Percentiles rank a stretch among this genome's conserved stretches.
These are phyloP conservation scores for Fusarium hainanense DNA, from an alignment of 2,329 filamentous ascomycete species.

Conservation along the genomic window DNA sequence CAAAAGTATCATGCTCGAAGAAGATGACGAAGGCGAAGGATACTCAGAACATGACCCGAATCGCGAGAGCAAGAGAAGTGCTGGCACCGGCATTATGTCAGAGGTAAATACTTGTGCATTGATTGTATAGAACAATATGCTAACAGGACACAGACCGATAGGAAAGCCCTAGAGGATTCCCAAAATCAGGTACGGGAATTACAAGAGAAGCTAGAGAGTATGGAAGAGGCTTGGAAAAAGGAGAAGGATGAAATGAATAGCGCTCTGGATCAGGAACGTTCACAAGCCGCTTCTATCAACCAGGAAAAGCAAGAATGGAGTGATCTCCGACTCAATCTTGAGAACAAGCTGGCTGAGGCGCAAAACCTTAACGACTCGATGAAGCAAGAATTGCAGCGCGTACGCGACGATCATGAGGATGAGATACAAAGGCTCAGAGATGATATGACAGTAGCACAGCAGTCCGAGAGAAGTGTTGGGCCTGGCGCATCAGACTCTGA, in stretches of 20 bases:
- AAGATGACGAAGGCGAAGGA: conserved; percentile 79
- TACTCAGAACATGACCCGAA: conserved; percentile 61
- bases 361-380: conserved; percentile 83
- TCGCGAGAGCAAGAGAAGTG: conserved; percentile 48
- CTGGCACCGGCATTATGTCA: conserved; percentile 46
- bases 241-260: conserved; percentile 73
- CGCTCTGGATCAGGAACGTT: conserved; percentile 69
- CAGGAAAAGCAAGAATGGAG: conserved; percentile 78
- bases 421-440: conserved; percentile 71
- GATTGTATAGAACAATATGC: conserved; percentile 14
- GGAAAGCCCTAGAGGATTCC: conserved; percentile 81
- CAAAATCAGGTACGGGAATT: conserved; percentile 80
- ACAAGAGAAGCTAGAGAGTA: conserved; percentile 75
- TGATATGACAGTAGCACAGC: conserved; percentile 67
- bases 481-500: conserved; percentile 60
- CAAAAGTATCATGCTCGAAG: conserved; percentile 97
- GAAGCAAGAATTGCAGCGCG: conserved; percentile 79
- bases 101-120: conserved; percentile 53
- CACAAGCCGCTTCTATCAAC: conserved; percentile 61
- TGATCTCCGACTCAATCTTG: conserved; percentile 72
- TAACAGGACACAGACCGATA: conserved; percentile 65
- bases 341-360: conserved; percentile 78
- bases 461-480: conserved; percentile 41
- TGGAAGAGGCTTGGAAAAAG: conserved; percentile 76
- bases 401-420: conserved; percentile 74